Evolutionary conservation across 1,284 basidiomycete species (phyloP).

Genomic region (Ceratobasidium sp.): DNA sequence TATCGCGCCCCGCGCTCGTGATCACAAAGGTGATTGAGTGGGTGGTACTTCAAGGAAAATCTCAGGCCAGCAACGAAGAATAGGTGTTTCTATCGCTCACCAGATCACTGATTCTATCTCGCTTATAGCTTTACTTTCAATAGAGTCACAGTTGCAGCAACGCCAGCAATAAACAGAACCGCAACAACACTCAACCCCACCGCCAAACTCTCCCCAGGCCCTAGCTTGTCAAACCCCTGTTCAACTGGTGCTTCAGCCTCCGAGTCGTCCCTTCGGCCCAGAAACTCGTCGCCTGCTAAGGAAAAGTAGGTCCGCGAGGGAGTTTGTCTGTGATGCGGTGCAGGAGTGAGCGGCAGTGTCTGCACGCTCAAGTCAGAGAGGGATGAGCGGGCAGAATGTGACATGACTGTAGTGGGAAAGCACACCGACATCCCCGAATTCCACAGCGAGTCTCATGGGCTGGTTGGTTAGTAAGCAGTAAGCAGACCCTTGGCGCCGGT

Average conservation of each 20-base stretch:
- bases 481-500: too few species aligned
- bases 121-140: slow-evolving; percentile 26
- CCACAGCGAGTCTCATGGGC: too few species aligned
- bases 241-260: not conserved
- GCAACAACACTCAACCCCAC: slow-evolving; percentile 26
- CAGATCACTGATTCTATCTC: not conserved
- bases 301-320: slow-evolving; percentile 36
- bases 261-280: not conserved
- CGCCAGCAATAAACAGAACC: slow-evolving; percentile 17
- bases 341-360: slow-evolving; percentile 39
- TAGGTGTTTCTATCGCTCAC: not conserved
- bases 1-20: not conserved
- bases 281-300: slow-evolving; percentile 14
- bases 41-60: not conserved
- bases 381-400: slow-evolving; percentile 33
- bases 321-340: slow-evolving; percentile 22
- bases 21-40: not conserved
- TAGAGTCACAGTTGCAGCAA: slow-evolving; percentile 27
- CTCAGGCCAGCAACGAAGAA: not conserved
- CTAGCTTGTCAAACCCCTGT: slow-evolving; percentile 31
- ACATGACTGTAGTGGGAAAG: slow-evolving; percentile 21
- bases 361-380: slow-evolving; percentile 38
- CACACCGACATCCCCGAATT: too few species aligned
- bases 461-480: too few species aligned
- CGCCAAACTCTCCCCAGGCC: slow-evolving; percentile 27